Base-by-base conservation (phyloP, 2,329 filamentous ascomycete species). In the Nemania sp. region DNA sequence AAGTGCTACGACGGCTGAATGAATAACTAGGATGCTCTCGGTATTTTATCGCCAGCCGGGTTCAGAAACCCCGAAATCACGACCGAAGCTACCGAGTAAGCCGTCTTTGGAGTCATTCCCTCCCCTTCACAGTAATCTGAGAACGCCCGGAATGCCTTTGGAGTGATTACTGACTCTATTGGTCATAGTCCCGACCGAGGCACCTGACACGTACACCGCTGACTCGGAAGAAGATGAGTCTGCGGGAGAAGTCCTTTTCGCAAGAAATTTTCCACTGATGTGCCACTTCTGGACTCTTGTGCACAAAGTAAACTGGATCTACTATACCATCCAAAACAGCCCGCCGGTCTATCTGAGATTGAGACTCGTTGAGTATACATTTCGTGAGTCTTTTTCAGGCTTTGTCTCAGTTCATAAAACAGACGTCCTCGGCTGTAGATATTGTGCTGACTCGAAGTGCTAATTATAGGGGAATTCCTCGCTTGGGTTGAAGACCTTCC, bases 271-370 rank as follows among this genome's bases (percentile, higher is more conserved):
- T 55, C 70, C 73, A 1, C 54, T 60, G 0, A 13, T 77, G 1
- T 77, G 74, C 63, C 65, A 66, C 4, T 75, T 79, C 53, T 78
- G 76, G 77, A 47, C 60, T 18, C 76, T 79, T n/a, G 62, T 76
- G 15, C 71, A 76, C 17, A 70, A 70, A 7, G 71, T n/a, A 60
- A 63, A 35, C 17, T 74, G 53, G 67, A 62, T 68, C 15, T 68
- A 69, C 37, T 76, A 76, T 29, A 60, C 70, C 5, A 63, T 67
- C 2, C 59, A 63, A 9, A 59, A 56, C 17, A 58, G 56, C 9
- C 64, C 57, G 1, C 63, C 65, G 2, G 25, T 60, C 10, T 54
- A 58, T 12, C 55, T 65, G 15, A 57, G 61, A 13, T 57, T 73
- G 2, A 61, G 63, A 7, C 72, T 76, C 48, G 72, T 73, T 1